These are phyloP conservation scores for Pseudozyma sp. DNA, from an alignment of 1,284 basidiomycete genomes.

Conservation along the genomic window DNA sequence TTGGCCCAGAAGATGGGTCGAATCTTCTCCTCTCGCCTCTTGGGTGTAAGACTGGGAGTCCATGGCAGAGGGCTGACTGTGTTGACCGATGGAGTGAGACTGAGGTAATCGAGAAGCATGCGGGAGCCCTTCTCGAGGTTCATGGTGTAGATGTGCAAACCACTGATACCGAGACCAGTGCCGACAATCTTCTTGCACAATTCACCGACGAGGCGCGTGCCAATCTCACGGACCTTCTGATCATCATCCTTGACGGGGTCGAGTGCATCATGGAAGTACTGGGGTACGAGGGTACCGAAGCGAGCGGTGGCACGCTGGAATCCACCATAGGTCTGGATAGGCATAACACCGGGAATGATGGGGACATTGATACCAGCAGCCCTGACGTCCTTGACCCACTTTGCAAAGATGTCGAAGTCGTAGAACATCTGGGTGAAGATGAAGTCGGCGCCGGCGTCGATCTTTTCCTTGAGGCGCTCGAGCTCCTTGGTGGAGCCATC, in stretches of 20 bases:
- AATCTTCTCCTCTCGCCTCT: slow-evolving; percentile 67
- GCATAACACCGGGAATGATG: slow-evolving; percentile 95
- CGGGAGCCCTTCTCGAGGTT: slow-evolving; percentile 67
- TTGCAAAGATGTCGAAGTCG: slow-evolving; percentile 84
- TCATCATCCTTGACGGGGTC: slow-evolving; percentile 83
- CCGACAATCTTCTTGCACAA: slow-evolving; percentile 66
- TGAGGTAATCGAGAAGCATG: slow-evolving; percentile 68
- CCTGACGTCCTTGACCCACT: slow-evolving; percentile 79
- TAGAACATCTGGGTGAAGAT: slow-evolving; percentile 98
- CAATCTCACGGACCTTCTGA: slow-evolving; percentile 61
- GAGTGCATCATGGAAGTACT: slow-evolving; percentile 81
- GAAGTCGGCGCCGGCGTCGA: slow-evolving; percentile 86
- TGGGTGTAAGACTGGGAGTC: slow-evolving; percentile 65
- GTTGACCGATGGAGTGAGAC: slow-evolving; percentile 62
- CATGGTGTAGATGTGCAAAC: slow-evolving; percentile 69
- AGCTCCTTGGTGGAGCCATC: slow-evolving; percentile 76
- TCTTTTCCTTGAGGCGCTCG: slow-evolving; percentile 85
- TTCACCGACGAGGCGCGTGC: slow-evolving; percentile 64
- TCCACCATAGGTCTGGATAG: slow-evolving; percentile 97
- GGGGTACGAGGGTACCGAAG: slow-evolving; percentile 86
- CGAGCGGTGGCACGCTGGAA: slow-evolving; percentile 91
- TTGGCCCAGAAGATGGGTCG: slow-evolving; percentile 69
- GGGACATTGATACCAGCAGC: slow-evolving; percentile 83
- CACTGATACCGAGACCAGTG: slow-evolving; percentile 61
- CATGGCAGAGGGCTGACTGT: slow-evolving; percentile 66